phyloP scores from a whole-genome alignment of 2,329 filamentous ascomycete species.

The Juglanconis sp. region DNA sequence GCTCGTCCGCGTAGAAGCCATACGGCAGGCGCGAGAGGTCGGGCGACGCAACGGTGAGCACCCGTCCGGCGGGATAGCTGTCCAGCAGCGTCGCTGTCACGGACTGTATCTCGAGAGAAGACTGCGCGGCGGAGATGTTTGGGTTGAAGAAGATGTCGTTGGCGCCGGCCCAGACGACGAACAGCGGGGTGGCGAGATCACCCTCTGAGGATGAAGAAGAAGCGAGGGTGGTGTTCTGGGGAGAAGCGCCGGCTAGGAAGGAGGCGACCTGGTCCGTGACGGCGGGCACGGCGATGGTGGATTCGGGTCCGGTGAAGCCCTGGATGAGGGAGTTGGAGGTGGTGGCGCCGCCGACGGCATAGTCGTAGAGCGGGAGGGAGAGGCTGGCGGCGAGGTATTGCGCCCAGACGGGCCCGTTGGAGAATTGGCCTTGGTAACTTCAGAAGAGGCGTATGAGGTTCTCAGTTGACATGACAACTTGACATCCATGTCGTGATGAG shows the following conservation, averaged over 20 bases:
- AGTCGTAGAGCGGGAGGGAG: constrained; percentile 3
- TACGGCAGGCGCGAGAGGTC: constrained; percentile 1
- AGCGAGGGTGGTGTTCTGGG: not conserved
- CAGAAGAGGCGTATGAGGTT: not conserved
- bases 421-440: constrained; percentile 2
- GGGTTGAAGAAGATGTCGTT: constrained; percentile 5
- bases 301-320: constrained; percentile 5
- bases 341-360: not conserved
- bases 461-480: not conserved
- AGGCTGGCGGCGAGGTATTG: not conserved
- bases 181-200: not conserved
- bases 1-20: not conserved
- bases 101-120: not conserved
- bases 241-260: not conserved
- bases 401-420: constrained; percentile 3
- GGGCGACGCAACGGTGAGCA: constrained; percentile 1
- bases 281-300: not conserved
- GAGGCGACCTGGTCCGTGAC: constrained; percentile 1
- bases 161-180: not conserved
- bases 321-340: constrained; percentile 13
- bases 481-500: no score
- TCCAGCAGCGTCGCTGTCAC: not conserved
- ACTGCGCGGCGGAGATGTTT: not conserved
- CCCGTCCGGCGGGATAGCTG: not conserved
- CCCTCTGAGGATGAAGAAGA: not conserved